Evolutionary conservation across 495 filamentous ascomycete genomes (phyloP).

Genomic region (Pseudotulostoma volvatum): DNA sequence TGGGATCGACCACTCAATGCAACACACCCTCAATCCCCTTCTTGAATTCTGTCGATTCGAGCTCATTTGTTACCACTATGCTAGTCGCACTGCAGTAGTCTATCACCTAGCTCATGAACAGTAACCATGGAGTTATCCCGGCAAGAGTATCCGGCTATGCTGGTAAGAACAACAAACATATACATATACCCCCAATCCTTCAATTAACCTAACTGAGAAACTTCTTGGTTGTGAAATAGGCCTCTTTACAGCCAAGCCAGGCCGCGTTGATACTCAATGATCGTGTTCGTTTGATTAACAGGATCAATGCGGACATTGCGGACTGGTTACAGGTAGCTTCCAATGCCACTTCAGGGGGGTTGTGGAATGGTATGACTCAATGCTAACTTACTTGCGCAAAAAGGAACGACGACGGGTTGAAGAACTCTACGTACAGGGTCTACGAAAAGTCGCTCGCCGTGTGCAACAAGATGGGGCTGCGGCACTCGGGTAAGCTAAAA

Average conservation of each 20-base stretch:
- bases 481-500: slow-evolving; percentile 59
- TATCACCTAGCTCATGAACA: slow-evolving; percentile 15
- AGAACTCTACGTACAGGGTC: slow-evolving; percentile 70
- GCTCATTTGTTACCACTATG: slow-evolving; percentile 21
- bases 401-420: slow-evolving; percentile 89
- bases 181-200: slow-evolving; percentile 2
- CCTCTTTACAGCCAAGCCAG: slow-evolving; percentile 65
- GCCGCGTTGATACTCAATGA: slow-evolving; percentile 75
- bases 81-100: slow-evolving; percentile 11
- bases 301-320: slow-evolving; percentile 79
- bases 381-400: too few species aligned
- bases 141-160: slow-evolving; percentile 86
- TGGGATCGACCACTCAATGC: too few species aligned
- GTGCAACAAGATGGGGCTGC: slow-evolving; percentile 54
- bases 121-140: slow-evolving; percentile 61
- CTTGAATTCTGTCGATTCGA: background rate
- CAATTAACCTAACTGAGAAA: background rate
- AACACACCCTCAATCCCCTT: slow-evolving; percentile 3
- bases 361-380: too few species aligned
- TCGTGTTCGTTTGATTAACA: slow-evolving; percentile 71
- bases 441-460: slow-evolving; percentile 62
- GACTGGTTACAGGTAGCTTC: slow-evolving; percentile 84
- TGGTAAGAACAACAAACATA: slow-evolving; percentile 55
- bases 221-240: slow-evolving; percentile 31
- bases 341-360: background rate